Percentiles rank a stretch among this genome's conserved stretches.
phyloP scores from a whole-genome alignment of 352 stramenopile genomes.

The Thalassiosira exigua region DNA sequence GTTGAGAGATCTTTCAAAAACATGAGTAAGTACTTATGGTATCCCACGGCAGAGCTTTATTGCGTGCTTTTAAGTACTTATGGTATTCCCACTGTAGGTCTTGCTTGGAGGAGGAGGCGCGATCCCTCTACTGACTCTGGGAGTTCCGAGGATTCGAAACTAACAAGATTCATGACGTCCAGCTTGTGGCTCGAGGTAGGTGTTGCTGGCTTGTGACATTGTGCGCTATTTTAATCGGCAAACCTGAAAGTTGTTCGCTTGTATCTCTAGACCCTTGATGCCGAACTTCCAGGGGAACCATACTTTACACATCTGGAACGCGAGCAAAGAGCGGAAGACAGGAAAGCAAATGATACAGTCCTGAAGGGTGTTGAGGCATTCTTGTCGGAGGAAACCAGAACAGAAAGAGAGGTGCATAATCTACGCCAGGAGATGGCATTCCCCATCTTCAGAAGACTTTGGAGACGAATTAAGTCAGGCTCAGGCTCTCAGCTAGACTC shows the following conservation, averaged over 20 bases:
- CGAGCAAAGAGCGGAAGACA: slow-evolving; percentile 29
- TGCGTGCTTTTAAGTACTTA: no score
- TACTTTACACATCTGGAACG: slow-evolving; percentile 55
- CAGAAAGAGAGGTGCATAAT: no score
- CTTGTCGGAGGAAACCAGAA: slow-evolving; percentile 27
- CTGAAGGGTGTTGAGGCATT: slow-evolving; percentile 52
- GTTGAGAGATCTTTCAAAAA: slow-evolving; percentile 49
- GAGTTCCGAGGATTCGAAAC: neutral
- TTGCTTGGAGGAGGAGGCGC: slow-evolving; percentile 49
- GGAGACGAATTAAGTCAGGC: slow-evolving; percentile 47
- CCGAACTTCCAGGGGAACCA: slow-evolving; percentile 37
- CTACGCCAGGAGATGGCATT: slow-evolving; percentile 58
- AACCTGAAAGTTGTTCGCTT: no score
- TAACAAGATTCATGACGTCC: slow-evolving; percentile 55
- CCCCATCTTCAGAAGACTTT: slow-evolving; percentile 43
- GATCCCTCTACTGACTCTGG: slow-evolving; percentile 7
- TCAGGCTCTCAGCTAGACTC: slow-evolving; percentile 31
- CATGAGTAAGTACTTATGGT: no score
- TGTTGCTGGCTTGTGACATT: no score
- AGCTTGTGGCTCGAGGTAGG: slow-evolving; percentile 61
- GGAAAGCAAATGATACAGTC: slow-evolving; percentile 52
- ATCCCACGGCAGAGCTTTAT: no score
- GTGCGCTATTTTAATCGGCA: no score
- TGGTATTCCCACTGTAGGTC: no score
- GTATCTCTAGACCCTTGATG: no score